Percentiles rank a stretch among this genome's conserved stretches.
Evolutionary conservation across 805 yeast genomes (phyloP).

Genomic region (Myxozyma udenii): DNA sequence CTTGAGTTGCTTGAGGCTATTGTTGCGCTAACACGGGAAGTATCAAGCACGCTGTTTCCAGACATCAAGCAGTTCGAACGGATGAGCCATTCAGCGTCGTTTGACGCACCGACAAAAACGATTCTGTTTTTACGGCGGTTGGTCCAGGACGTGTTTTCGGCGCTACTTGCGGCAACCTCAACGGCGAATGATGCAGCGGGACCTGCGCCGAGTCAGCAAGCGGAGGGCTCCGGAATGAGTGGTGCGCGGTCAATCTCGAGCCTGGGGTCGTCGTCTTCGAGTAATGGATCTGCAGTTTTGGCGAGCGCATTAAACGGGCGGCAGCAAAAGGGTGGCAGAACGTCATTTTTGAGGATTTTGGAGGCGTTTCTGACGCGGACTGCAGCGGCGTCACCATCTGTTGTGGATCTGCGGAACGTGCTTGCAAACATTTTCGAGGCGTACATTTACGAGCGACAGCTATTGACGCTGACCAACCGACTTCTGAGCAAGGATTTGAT

Average conservation of each 20-base stretch:
- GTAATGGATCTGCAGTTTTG: background rate
- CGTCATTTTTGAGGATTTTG: slow-evolving; percentile 24
- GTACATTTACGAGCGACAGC: slow-evolving; percentile 29
- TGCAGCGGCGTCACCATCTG: slow-evolving; percentile 30
- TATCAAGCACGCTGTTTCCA: slow-evolving; percentile 24
- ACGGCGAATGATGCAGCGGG: slow-evolving; percentile 5
- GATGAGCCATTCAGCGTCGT: slow-evolving; percentile 25
- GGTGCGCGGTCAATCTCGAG: background rate
- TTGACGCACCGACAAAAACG: slow-evolving; percentile 28
- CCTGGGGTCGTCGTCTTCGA: background rate
- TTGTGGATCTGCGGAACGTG: slow-evolving; percentile 26
- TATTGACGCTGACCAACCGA: slow-evolving; percentile 25
- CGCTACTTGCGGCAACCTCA: slow-evolving; percentile 28
- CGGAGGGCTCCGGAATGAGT: background rate
- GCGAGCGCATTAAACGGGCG: background rate
- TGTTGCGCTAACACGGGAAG: slow-evolving; percentile 27
- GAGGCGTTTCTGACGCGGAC: slow-evolving; percentile 26
- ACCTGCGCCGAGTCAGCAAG: background rate
- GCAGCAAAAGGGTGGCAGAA: background rate
- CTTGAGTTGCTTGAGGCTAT: slow-evolving; percentile 26
- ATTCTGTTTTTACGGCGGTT: slow-evolving; percentile 24
- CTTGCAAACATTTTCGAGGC: slow-evolving; percentile 30
- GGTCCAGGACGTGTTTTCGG: slow-evolving; percentile 31
- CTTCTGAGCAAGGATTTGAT: slow-evolving; percentile 25
- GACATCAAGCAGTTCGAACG: slow-evolving; percentile 23